These are phyloP conservation scores for Colletotrichum simmondsii DNA, from an alignment of 2,329 filamentous ascomycete genomes.

Conservation along the genomic window DNA sequence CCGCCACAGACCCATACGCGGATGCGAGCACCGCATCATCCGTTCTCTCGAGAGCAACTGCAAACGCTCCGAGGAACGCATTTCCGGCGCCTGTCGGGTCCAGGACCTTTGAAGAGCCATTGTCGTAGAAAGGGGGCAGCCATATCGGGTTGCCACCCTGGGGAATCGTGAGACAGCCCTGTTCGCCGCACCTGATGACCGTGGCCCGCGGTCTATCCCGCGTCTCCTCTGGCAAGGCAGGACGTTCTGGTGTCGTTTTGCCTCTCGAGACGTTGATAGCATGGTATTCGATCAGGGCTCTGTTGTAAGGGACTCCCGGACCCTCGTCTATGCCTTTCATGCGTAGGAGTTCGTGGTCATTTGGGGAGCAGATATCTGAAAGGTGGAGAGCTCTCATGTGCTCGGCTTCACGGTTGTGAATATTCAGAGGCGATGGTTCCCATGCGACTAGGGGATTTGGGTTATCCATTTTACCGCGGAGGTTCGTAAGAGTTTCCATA, in stretches of 20 bases:
- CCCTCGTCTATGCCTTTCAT: neutral
- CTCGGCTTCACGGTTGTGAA: neutral
- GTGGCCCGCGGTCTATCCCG: neutral
- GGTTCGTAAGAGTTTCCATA: neutral
- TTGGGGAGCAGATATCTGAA: neutral
- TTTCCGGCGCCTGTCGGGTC: constrained; percentile 14
- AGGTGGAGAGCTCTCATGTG: neutral
- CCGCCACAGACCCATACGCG: constrained; percentile 21
- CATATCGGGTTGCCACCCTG: neutral
- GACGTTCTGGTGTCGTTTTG: neutral
- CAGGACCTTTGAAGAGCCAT: neutral
- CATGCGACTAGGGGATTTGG: neutral
- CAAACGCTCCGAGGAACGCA: constrained; percentile 21
- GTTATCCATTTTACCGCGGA: neutral
- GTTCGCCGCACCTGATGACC: constrained; percentile 6
- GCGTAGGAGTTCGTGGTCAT: neutral
- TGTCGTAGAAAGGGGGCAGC: constrained; percentile 19
- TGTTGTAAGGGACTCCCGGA: neutral
- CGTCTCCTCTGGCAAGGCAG: fast-evolving
- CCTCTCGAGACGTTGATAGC: neutral
- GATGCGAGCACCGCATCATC: constrained; percentile 15
- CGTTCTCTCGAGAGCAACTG: neutral
- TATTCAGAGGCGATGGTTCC: constrained; percentile 22
- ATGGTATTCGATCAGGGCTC: neutral
- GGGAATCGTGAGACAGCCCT: constrained; percentile 1